Percentiles rank a stretch among this genome's conserved stretches.
Conservation (phyloP, 129 eudicot genomes). For the Silybum marianum region DNA sequence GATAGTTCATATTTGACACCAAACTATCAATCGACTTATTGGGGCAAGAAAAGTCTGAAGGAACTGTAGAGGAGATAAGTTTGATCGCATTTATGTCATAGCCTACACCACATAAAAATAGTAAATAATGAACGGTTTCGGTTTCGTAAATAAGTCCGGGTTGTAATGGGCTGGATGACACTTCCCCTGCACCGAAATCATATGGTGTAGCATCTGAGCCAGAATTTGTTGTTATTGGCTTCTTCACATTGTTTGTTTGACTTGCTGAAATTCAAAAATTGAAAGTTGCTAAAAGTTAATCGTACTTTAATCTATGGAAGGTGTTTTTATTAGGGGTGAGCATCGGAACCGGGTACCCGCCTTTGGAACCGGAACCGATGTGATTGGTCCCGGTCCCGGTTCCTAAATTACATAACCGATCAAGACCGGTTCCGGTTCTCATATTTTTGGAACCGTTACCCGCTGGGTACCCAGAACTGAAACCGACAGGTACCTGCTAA, state of each 20-base stretch:
- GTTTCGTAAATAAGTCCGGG: constrained; percentile 86
- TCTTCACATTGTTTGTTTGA: constrained; percentile 58
- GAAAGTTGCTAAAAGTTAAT: background rate
- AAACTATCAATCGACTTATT: constrained; percentile 30
- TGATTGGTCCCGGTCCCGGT: no score
- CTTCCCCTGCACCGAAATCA: constrained; percentile 88
- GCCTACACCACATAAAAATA: constrained; percentile 63
- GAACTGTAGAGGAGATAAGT: constrained; percentile 45
- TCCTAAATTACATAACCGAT: no score
- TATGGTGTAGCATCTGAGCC: constrained; percentile 73
- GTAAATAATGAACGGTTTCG: constrained; percentile 40
- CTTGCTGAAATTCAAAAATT: constrained; percentile 53
- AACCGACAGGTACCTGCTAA: no score
- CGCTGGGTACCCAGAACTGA: no score
- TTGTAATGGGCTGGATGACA: constrained; percentile 48
- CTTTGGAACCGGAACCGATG: no score
- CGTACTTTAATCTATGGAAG: background rate
- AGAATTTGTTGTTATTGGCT: constrained; percentile 47
- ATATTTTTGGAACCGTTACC: no score
- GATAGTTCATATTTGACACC: constrained; percentile 74
- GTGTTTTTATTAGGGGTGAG: no score
- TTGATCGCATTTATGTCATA: constrained; percentile 50
- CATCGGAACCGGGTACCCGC: no score
- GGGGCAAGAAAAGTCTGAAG: constrained; percentile 63
- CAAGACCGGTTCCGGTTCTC: no score